Base-by-base conservation (phyloP, 83 land plant genomes). In the Larix sibirica region DNA sequence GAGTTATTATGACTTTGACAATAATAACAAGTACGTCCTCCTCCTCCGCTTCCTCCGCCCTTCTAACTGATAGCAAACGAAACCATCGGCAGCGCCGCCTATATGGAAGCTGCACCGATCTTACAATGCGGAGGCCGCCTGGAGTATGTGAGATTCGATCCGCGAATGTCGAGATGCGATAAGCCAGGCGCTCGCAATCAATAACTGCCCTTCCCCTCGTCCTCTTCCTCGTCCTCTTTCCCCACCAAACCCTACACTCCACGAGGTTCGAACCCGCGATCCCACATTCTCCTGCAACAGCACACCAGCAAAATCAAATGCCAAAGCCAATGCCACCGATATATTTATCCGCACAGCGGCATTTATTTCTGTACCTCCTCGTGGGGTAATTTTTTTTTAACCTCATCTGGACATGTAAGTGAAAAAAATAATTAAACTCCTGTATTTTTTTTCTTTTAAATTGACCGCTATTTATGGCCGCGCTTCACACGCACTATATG, bases 161-260 rank as follows among this genome's bases (percentile, higher is more conserved):
- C 77, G 77, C 50, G 24, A 33, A 73, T 73, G 12, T 73, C 77
- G 77, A 42, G 77, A 44, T 33, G 42, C 44, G 38, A 69, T 8
- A 33, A 36, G 42, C 20, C 74, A 69, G 74, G n/a, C 74, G 20
- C 21, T 8, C 33, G 17, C 75, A 36, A 44, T 71, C 38, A 71
- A n/a, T 42, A 69, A 42, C 77, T 42, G 13, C 77, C 12, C n/a
- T 42, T 23, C 77, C 76, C 75, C 75, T 70, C 36, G 75, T 50
- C 56, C 56, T 50, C 56, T 10, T 50, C 75, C 75, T 70, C 36
- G 75, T 50, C 56, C 56, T 50, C 56, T 10, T 50, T 50, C 56
- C 56, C 12, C 12, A 10, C 56, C 56, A 50, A 50, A 50, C 56
- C 56, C 56, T 50, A 50, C 56, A 50, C 56, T 50, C 56, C 56